Evolutionary conservation across 2,329 filamentous ascomycete species (phyloP), one percentile per base, ranked within the genome.

Genomic region (Beauveria sp.): DNA sequence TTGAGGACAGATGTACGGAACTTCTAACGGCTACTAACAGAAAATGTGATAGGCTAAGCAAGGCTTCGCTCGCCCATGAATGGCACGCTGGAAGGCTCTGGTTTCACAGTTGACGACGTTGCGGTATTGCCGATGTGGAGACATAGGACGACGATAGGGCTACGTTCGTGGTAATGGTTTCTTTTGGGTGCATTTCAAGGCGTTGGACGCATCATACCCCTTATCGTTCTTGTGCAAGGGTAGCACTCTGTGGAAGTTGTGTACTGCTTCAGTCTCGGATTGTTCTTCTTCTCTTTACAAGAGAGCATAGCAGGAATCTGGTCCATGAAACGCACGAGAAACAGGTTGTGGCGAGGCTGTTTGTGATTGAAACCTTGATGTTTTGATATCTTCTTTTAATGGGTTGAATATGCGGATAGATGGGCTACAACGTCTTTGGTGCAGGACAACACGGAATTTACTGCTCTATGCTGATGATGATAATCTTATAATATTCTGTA

Each of bases 31-130:
- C 14, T 40, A 48, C 61, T 62, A 62, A 62, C 43, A 22, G 5
- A 30, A 2, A 14, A 22, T 34, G 24, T 56, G 20, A 24, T 78
- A 70, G 65, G 59, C 61, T 30, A 70, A 67, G 62, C 70, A 71
- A 63, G 69, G 68, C 28, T 67, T 68, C 56, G 66, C 71, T 61
- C 69, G 71, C 56, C 68, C 71, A 40, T 71, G 60, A 66, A 26
- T 46, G 50, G 43, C 22, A 37, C 47, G 34, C 43, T 22, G 51
- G 56, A 53, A 40, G 54, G 30, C 20, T 47, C 56, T 54, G 20
- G 8, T 7, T 44, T 47, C 34, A 40, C 22, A 20, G 37, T 52
- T 41, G n/a, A 58, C 34, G 54, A 28, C 43, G 40, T 47, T 30
- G 34, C 40, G 18, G 37, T 40, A 47, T 51, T 46, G 41, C 34